Conservation (phyloP, 2,329 filamentous ascomycete species). For the Aspergillus unguis region DNA sequence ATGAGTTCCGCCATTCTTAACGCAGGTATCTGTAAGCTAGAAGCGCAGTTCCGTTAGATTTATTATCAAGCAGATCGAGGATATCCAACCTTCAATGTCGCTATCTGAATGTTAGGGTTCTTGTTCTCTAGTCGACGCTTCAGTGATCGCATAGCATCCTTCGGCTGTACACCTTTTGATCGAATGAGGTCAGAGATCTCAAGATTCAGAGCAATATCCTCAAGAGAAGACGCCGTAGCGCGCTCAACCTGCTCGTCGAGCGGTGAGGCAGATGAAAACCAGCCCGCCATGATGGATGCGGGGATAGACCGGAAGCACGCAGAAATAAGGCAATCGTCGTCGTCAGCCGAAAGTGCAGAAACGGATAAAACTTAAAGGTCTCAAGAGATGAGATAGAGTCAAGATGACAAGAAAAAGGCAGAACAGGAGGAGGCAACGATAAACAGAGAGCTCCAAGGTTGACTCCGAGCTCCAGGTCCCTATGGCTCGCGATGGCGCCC, state of each 20-base stretch:
- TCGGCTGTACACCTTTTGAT: conserved; percentile 94
- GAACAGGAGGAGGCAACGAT: conserved; percentile 1
- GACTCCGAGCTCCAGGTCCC: conserved; percentile 8
- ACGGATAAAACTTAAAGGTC: no score
- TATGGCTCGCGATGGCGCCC: conserved; percentile 1
- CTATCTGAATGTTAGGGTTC: conserved; percentile 95
- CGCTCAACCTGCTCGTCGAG: conserved; percentile 96
- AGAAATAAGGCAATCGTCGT: not conserved
- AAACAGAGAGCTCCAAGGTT: conserved; percentile 10
- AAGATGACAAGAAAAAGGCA: not conserved
- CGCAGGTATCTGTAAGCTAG: conserved; percentile 92
- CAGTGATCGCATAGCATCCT: conserved; percentile 95
- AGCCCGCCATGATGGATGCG: conserved; percentile 75
- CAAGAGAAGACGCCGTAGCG: conserved; percentile 89
- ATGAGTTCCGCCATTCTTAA: conserved; percentile 95
- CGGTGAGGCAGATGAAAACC: conserved; percentile 89
- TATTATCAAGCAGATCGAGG: not conserved
- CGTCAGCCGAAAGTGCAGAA: not conserved
- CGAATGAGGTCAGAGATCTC: conserved; percentile 97
- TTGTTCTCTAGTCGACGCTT: conserved; percentile 94
- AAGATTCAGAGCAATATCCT: conserved; percentile 95
- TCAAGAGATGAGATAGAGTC: not conserved
- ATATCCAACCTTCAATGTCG: conserved; percentile 76
- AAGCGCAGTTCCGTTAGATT: conserved; percentile 7
- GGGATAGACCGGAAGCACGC: conserved; percentile 5